Conservation (phyloP, 2,329 filamentous ascomycete genomes). For the Nemania abortiva region DNA sequence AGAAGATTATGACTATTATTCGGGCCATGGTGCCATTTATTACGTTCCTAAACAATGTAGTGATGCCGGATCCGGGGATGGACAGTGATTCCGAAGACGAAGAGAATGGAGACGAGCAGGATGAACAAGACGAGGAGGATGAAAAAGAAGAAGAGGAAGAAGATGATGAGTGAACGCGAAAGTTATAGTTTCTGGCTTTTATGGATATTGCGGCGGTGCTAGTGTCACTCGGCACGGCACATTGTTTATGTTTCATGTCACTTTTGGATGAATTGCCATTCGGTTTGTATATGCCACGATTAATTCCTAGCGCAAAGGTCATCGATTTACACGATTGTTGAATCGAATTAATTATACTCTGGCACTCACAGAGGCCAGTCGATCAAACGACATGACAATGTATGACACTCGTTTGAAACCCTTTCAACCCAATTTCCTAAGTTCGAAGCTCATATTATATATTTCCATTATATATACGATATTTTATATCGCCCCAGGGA, state of each 20-base stretch:
- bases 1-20: slow-evolving; percentile 74
- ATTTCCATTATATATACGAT: slow-evolving; percentile 3
- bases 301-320: not conserved
- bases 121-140: slow-evolving; percentile 7
- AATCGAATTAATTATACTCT: not conserved
- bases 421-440: not conserved
- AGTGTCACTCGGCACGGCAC: not conserved
- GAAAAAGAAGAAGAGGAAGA: too few species aligned
- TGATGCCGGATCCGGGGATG: slow-evolving; percentile 74
- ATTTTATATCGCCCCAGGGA: not conserved
- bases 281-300: not conserved
- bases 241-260: not conserved
- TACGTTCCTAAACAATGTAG: slow-evolving; percentile 76
- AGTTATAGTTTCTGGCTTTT: not conserved
- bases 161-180: slow-evolving; percentile 16
- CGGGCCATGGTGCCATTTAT: slow-evolving; percentile 81
- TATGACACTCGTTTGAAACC: not conserved
- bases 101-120: slow-evolving; percentile 38
- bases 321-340: not conserved
- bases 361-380: too few species aligned
- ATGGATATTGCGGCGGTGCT: not conserved
- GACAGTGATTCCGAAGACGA: slow-evolving; percentile 57
- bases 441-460: not conserved
- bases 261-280: not conserved
- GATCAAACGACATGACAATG: not conserved